A percentile compares a stretch with the other conserved stretches of the same genome.
phyloP scores from a whole-genome alignment of 2,329 filamentous ascomycete species.

The Xylariaceae sp. region DNA sequence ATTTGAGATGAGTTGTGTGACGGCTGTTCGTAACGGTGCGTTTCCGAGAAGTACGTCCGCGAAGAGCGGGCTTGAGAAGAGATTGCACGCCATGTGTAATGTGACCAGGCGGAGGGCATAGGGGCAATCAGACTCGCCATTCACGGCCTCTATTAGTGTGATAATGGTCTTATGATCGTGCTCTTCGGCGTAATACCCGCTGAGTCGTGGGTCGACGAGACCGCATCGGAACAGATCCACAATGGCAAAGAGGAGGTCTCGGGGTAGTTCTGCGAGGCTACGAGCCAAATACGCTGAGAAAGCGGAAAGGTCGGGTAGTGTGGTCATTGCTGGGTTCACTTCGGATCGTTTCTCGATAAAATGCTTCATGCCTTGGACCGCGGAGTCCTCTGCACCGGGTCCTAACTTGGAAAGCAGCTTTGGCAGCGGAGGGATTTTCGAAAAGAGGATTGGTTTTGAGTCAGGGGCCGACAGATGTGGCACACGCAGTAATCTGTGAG shows the following conservation, averaged over 20 bases:
- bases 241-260: conserved; percentile 67
- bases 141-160: conserved; percentile 56
- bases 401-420: conserved; percentile 81
- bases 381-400: conserved; percentile 45
- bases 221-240: conserved; percentile 80
- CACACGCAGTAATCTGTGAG: conserved; percentile 65
- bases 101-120: conserved; percentile 81
- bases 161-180: conserved; percentile 56
- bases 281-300: conserved; percentile 59
- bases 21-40: conserved; percentile 46
- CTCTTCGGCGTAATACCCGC: conserved; percentile 79
- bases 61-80: conserved; percentile 73
- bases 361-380: conserved; percentile 58
- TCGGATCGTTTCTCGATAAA: conserved; percentile 64
- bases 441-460: conserved; percentile 64
- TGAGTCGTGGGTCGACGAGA: conserved; percentile 71
- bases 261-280: conserved; percentile 51
- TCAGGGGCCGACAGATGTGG: conserved; percentile 63
- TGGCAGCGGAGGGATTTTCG: conserved; percentile 73
- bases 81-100: conserved; percentile 76
- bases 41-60: conserved; percentile 55
- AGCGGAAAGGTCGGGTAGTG: conserved; percentile 63
- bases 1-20: conserved; percentile 66
- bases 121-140: conserved; percentile 53
- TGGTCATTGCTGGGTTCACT: conserved; percentile 57